Evolutionary conservation across 2,329 filamentous ascomycete species (phyloP).

Genomic region (Botrytis tulipae): DNA sequence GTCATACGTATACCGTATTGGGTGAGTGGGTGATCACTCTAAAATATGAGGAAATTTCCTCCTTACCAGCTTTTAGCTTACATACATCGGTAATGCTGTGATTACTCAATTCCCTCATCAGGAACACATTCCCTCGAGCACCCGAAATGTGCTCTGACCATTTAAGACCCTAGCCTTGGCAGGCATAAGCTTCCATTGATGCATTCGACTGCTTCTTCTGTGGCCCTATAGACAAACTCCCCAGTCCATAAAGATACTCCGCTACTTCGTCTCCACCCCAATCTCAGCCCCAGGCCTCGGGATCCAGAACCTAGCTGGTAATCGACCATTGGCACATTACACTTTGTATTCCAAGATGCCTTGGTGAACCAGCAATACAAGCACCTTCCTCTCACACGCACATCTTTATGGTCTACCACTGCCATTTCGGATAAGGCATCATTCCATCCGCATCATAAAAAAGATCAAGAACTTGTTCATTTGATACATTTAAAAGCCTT

Average conservation of each 20-base stretch:
- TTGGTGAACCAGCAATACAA: constrained; percentile 22
- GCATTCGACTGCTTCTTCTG: constrained; percentile 19
- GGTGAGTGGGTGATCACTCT: not conserved
- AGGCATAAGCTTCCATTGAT: constrained; percentile 19
- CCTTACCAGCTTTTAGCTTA: not conserved
- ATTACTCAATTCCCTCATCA: constrained; percentile 9
- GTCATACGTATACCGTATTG: constrained; percentile 6
- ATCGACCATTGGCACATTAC: constrained; percentile 26
- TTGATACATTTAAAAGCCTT: not conserved
- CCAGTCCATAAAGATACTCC: constrained; percentile 12
- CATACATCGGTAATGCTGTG: constrained; percentile 8
- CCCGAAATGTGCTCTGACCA: not conserved
- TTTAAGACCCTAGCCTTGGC: constrained; percentile 12
- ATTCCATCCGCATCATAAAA: constrained; percentile 7
- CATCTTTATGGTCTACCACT: constrained; percentile 32
- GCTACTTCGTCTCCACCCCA: constrained; percentile 18
- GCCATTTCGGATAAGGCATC: constrained; percentile 31
- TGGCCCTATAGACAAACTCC: constrained; percentile 15
- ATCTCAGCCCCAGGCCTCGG: constrained; percentile 28
- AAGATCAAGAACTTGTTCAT: not conserved
- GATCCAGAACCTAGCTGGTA: constrained; percentile 27
- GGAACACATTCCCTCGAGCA: not conserved
- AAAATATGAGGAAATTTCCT: not conserved
- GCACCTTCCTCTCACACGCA: constrained; percentile 25
- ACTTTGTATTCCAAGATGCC: constrained; percentile 20